Base-by-base conservation (phyloP, 2,329 filamentous ascomycete species). In the Cercospora citrullina region DNA sequence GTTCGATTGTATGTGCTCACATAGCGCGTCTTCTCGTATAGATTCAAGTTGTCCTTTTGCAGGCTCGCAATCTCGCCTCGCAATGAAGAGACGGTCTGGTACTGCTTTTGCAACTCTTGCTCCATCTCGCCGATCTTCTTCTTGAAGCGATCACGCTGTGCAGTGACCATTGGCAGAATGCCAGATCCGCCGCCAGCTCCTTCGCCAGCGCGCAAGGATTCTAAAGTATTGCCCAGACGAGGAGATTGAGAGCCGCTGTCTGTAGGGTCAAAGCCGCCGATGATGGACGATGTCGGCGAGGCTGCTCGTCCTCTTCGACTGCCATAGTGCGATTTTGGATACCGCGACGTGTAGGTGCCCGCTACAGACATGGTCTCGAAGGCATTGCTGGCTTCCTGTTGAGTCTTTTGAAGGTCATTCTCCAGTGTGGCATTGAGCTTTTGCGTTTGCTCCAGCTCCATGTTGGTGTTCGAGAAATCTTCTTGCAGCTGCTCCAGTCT, bases 21-120 rank as follows among this genome's bases (percentile, higher is more conserved):
- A 78, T 99, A 99, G 73, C 95, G 89, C 18, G 94, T 97, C 85
- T 98, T 99, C 80, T 99, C 95, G 79, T 99, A 99, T 7, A 99
- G 85, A 74, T 91, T 93, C 39, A 99, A 85, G 77, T 99, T 99
- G 80, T 99, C 95, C 79, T 94, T 96, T 77, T 99, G 96, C 48
- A 99, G 84, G 1, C 93, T 92, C 5, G 93, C 90, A 68, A 98
- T 89, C 78, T 99, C 95, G 74, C 96, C 92, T 53, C 95, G 89
- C 58, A 99, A 84, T 39, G 94, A 91, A 21, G 93, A 94, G 23
- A 97, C 89, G 0, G 87, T 91, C 58, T 88, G 87, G 79, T 98
- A 93, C 36, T 87, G 87, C 72, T 96, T 93, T 5, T 93, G 93
- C 9, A 98, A 84, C 76, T 98, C 94, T 68, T 91, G 88, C 81